phyloP scores from a whole-genome alignment of 2,329 filamentous ascomycete genomes.

The Aspergillus oerlinghausenensis region DNA sequence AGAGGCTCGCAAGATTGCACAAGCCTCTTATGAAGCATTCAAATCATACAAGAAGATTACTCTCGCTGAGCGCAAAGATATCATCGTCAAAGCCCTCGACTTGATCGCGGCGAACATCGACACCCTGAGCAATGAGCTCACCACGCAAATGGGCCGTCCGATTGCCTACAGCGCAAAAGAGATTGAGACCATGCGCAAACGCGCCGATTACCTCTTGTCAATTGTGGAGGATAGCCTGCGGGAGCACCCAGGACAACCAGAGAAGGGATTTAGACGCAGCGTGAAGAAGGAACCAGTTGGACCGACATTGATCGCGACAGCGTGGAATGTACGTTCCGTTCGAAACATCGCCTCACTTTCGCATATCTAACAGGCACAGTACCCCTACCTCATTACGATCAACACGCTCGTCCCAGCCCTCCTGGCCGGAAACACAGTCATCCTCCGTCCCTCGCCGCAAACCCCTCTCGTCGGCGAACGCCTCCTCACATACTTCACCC shows the following conservation, averaged over 20 bases:
- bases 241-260: slow-evolving; percentile 73
- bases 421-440: slow-evolving; percentile 79
- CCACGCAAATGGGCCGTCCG: slow-evolving; percentile 85
- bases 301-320: slow-evolving; percentile 78
- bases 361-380: slow-evolving; percentile 49
- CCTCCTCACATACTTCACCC: slow-evolving; percentile 66
- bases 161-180: slow-evolving; percentile 80
- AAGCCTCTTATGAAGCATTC: slow-evolving; percentile 27
- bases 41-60: slow-evolving; percentile 62
- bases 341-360: background rate
- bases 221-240: slow-evolving; percentile 71
- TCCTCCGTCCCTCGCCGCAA: slow-evolving; percentile 87
- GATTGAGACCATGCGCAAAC: slow-evolving; percentile 73
- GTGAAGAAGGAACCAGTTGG: slow-evolving; percentile 83
- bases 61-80: slow-evolving; percentile 68
- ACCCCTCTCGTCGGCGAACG: slow-evolving; percentile 84
- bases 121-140: slow-evolving; percentile 74
- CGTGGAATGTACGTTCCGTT: slow-evolving; percentile 74
- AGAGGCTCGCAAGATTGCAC: slow-evolving; percentile 19
- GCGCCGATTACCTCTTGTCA: slow-evolving; percentile 77
- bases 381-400: slow-evolving; percentile 84
- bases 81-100: slow-evolving; percentile 72
- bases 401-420: slow-evolving; percentile 88
- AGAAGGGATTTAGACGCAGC: slow-evolving; percentile 82
- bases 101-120: slow-evolving; percentile 65